phyloP scores from a whole-genome alignment of 371 early-diverging fungal species.

The Smittium culicis region DNA sequence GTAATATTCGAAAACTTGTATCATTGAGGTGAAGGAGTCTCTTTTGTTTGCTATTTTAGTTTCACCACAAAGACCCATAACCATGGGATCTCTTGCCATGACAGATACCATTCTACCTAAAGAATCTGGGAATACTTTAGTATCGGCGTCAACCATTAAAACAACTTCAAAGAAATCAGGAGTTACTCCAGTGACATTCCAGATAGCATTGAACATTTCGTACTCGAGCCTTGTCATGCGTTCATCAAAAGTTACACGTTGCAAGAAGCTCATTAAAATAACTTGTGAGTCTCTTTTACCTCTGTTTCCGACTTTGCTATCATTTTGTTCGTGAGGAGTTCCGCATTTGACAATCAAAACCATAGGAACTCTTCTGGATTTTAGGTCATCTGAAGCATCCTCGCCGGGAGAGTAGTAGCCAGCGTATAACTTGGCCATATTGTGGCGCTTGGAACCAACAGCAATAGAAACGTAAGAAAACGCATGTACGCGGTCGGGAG shows the following conservation, averaged over 20 bases:
- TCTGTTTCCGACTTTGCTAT: conserved; percentile 80
- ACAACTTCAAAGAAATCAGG: conserved; percentile 77
- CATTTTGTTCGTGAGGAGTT: conserved; percentile 43
- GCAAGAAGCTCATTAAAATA: conserved; percentile 95
- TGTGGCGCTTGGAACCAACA: conserved; percentile 72
- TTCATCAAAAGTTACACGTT: conserved; percentile 84
- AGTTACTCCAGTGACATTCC: conserved; percentile 72
- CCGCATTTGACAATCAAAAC: conserved; percentile 91
- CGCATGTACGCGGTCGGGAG: conserved; percentile 72
- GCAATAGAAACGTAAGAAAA: conserved; percentile 82
- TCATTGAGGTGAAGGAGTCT: conserved; percentile 86
- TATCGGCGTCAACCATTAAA: conserved; percentile 96
- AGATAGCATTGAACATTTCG: conserved; percentile 81
- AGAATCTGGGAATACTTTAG: conserved; percentile 69
- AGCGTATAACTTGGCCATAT: conserved; percentile 94
- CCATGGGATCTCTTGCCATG: conserved; percentile 75
- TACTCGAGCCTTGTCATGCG: conserved; percentile 82
- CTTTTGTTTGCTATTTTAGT: conserved; percentile 76
- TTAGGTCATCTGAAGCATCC: conserved; percentile 44
- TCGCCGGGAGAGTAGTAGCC: conserved; percentile 78
- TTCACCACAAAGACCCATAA: conserved; percentile 89
- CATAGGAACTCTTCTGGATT: conserved; percentile 76
- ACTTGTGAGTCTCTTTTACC: conserved; percentile 99
- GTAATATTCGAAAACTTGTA: conserved; percentile 97
- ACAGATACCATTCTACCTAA: conserved; percentile 73